A percentile compares a stretch with the other conserved stretches of the same genome.
Conservation (phyloP, 805 yeast species). For the Candida taoyuanica region DNA sequence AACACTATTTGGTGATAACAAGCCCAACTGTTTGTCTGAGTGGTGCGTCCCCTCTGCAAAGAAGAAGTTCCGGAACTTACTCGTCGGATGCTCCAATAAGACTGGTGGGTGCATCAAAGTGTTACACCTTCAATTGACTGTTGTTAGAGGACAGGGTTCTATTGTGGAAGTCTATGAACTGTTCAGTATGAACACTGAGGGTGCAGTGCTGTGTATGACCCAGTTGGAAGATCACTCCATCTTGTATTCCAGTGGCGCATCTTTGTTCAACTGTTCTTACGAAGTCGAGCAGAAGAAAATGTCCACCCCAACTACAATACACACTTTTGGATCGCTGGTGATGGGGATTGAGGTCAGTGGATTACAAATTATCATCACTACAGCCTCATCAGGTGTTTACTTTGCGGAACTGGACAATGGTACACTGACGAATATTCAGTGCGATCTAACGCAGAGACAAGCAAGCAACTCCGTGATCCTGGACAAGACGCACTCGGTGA, state of each 20-base stretch:
- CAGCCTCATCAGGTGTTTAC: neutral
- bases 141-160: constrained; percentile 2
- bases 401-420: neutral
- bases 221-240: constrained; percentile 17
- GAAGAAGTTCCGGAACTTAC: constrained; percentile 24
- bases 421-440: neutral
- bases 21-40: constrained; percentile 29
- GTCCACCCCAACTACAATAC: constrained; percentile 11
- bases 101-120: constrained; percentile 24
- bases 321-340: constrained; percentile 11
- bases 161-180: constrained; percentile 17
- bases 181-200: constrained; percentile 18
- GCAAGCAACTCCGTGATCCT: too few relatives aligned
- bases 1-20: constrained; percentile 21
- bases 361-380: neutral
- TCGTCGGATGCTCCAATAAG: constrained; percentile 31
- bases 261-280: constrained; percentile 13
- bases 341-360: constrained; percentile 22
- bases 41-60: constrained; percentile 29
- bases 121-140: constrained; percentile 13
- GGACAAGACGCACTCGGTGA: too few relatives aligned
- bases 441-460: constrained; percentile 4
- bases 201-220: constrained; percentile 20
- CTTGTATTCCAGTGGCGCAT: constrained; percentile 19
- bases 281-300: constrained; percentile 13